Conservation (phyloP, 257 asterid genomes). For the Lantana camara region DNA sequence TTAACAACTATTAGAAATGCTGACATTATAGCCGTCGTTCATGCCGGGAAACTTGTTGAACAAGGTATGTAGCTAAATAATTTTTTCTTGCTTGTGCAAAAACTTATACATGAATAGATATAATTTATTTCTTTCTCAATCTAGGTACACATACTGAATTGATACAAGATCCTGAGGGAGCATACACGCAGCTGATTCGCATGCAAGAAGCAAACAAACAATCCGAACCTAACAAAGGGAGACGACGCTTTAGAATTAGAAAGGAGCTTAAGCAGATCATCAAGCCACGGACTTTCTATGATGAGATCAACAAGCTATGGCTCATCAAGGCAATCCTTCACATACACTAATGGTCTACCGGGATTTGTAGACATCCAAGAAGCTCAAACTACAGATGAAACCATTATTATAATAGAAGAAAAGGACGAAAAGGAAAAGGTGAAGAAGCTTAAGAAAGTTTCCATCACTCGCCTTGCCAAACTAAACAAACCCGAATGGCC, state of each 20-base stretch:
- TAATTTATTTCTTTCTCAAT: neutral
- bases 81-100: neutral
- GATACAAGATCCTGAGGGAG: slow-evolving; percentile 68
- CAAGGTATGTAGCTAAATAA: slow-evolving; percentile 46
- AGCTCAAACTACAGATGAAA: slow-evolving; percentile 28
- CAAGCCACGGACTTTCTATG: slow-evolving; percentile 52
- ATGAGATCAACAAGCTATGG: slow-evolving; percentile 57
- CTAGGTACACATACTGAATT: slow-evolving; percentile 74
- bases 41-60: slow-evolving; percentile 65
- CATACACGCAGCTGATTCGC: slow-evolving; percentile 63
- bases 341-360: slow-evolving; percentile 41
- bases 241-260: slow-evolving; percentile 33
- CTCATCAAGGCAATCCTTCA: slow-evolving; percentile 60
- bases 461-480: slow-evolving; percentile 50
- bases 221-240: slow-evolving; percentile 32
- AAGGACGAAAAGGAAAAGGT: slow-evolving; percentile 18
- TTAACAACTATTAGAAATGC: slow-evolving; percentile 75
- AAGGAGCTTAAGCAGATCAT: slow-evolving; percentile 43
- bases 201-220: slow-evolving; percentile 59
- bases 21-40: slow-evolving; percentile 80
- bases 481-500: slow-evolving; percentile 70
- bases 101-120: too few species aligned
- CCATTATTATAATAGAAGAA: slow-evolving; percentile 14
- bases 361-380: slow-evolving; percentile 36
- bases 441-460: slow-evolving; percentile 40